Percentiles rank a stretch among this genome's conserved stretches.
phyloP scores from a whole-genome alignment of 768 basidiomycete genomes.

The Lentinula detonsa region DNA sequence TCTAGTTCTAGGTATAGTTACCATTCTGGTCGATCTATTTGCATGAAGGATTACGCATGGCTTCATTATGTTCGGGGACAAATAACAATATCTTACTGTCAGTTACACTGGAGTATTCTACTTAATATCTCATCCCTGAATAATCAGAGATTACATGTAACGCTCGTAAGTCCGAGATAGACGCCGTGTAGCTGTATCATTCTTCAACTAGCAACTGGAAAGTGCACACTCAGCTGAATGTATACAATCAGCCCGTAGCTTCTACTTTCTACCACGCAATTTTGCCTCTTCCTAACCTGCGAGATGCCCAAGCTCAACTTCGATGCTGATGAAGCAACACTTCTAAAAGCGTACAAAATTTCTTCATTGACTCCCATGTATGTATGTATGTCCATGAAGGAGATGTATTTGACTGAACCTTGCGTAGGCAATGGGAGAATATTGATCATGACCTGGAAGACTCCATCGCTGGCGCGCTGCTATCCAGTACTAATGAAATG shows the following conservation, averaged over 20 bases:
- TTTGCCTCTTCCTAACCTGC: not conserved
- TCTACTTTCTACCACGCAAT: too few species aligned
- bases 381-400: slow-evolving; percentile 32
- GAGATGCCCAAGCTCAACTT: slow-evolving; percentile 60
- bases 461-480: slow-evolving; percentile 60
- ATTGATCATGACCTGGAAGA: slow-evolving; percentile 81
- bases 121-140: too few species aligned
- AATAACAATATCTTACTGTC: too few species aligned
- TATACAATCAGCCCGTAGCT: too few species aligned
- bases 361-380: slow-evolving; percentile 74
- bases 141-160: too few species aligned
- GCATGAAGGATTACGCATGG: slow-evolving; percentile 21
- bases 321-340: slow-evolving; percentile 69
- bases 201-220: too few species aligned
- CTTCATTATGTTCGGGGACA: too few species aligned
- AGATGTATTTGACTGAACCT: not conserved
- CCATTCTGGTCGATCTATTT: slow-evolving; percentile 82
- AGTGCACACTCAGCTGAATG: too few species aligned
- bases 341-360: slow-evolving; percentile 87
- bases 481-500: slow-evolving; percentile 47
- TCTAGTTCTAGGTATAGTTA: slow-evolving; percentile 81
- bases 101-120: too few species aligned
- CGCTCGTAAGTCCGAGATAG: too few species aligned
- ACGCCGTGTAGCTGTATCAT: too few species aligned
- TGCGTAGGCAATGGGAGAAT: slow-evolving; percentile 79